Evolutionary conservation across 2,329 filamentous ascomycete species (phyloP), one percentile per base, ranked within the genome.

Genomic region (Penicillium olsonii): DNA sequence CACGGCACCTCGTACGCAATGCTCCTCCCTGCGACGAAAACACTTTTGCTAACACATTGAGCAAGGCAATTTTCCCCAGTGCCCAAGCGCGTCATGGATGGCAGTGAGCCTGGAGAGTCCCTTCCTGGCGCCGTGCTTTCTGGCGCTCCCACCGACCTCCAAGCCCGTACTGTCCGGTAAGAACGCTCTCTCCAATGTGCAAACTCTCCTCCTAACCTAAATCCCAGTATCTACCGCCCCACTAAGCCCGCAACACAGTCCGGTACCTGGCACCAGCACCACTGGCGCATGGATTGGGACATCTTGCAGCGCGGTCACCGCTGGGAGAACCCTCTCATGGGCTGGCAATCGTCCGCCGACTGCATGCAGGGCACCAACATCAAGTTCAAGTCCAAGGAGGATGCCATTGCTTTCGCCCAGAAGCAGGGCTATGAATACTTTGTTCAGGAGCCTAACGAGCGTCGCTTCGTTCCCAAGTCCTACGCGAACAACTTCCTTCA

Each of bases 401-500:
- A 96, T 63, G 94, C 94, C 58, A 92, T 99, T 65, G 78, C 81
- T 51, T 99, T 99, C 68, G 94, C 95, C 19, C 88, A 97, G 78
- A 99, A 97, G 82, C 94, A 99, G 74, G 94, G 95, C 29, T 99
- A 99, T 70, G 92, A 99, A 71, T 99, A 96, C 75, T 97, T 94
- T 71, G 92, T 99, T 19, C 94, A 97, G 79, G 94, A 97, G 76
- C 92, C 94, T 29, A 95, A 96, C 67, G 84, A 84, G 74, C 85
- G 94, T 68, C 88, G 87, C 67, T 87, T 96, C 64, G 78, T 84
- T 14, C 89, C 91, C 53, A 99, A 99, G 84, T 88, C 90, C 10
- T 99, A 99, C 72, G 92, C 94, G 53, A 95, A 95, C 75, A 96
- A 97, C 78, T 99, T 97, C 74, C 69, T 92, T 56, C 92, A 95